Evolutionary conservation across 371 early-diverging fungal genomes (phyloP), one percentile per base, ranked within the genome.

Genomic region (Rhizopus sp.): DNA sequence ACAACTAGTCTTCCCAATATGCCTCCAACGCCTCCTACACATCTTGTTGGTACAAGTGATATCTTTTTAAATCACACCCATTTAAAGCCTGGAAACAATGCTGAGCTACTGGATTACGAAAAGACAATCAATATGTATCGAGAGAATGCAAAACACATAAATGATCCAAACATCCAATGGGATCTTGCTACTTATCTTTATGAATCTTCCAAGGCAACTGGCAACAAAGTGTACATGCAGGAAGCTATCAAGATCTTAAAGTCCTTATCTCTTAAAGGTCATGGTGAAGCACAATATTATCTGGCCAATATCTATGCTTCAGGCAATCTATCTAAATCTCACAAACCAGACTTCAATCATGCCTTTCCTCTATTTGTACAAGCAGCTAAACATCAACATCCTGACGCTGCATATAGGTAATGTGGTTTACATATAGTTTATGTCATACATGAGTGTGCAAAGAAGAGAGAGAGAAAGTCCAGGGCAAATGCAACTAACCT

Each of bases 121-220:
- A 87, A 90, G 54, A 83, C 86, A 3, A 63, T 91, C 30, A 85
- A 85, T 57, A 62, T 82, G 69, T 88, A 88, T 62, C 73, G 89
- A 31, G 86, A 88, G 57, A 69, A 84, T 53, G 79, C 83, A 10
- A 67, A 59, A 48, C 78, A 83, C 40, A 83, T 88, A 4, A 88
- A 88, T 32, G 89, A 88, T 57, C 90, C 90, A 0, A 81, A 80
- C 29, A 78, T 89, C 23, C 91, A 88, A 65, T 82, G 90, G 37
- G 90, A 89, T 55, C 87, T 93, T 64, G 92, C 91, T 4, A 82
- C 81, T 15, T 87, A 81, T 47, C 74, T 89, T 66, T 81, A 85
- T 7, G 80, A 84, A 30, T 78, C 84, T 13, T 83, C 83, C 41
- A 23, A 30, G 4, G 54, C 80, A 29, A 65, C 66, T 12, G 71